phyloP scores from a whole-genome alignment of 805 yeast species.

The Lachancea meyersii region DNA sequence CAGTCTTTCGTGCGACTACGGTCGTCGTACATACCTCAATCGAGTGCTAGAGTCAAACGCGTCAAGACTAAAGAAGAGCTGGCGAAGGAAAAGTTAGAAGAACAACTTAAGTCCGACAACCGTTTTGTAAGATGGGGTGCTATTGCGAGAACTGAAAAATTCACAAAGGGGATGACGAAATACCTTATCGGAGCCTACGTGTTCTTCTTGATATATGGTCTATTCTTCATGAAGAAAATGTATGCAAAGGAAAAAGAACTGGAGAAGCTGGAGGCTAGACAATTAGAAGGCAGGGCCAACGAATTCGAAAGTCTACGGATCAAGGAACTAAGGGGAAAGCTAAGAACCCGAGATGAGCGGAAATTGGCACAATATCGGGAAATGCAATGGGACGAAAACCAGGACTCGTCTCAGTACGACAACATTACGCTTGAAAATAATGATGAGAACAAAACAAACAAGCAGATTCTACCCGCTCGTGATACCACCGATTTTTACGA shows the following conservation, averaged over 20 bases:
- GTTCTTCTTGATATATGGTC: slow-evolving; percentile 51
- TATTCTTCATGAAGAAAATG: slow-evolving; percentile 59
- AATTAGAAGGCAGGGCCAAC: slow-evolving; percentile 32
- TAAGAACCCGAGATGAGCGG: slow-evolving; percentile 58
- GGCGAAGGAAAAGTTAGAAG: slow-evolving; percentile 31
- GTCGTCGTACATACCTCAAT: slow-evolving; percentile 17
- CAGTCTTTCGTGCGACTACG: background rate
- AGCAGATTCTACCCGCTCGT: slow-evolving; percentile 53
- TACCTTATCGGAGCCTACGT: slow-evolving; percentile 57
- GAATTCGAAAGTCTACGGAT: slow-evolving; percentile 62
- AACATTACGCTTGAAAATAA: slow-evolving; percentile 25
- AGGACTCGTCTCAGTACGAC: slow-evolving; percentile 27
- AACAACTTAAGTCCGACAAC: slow-evolving; percentile 32
- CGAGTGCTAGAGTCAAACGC: slow-evolving; percentile 16
- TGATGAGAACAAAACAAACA: slow-evolving; percentile 31
- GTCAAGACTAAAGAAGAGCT: slow-evolving; percentile 31
- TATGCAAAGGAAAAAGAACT: slow-evolving; percentile 60
- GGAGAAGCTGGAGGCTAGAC: slow-evolving; percentile 37
- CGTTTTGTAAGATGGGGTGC: slow-evolving; percentile 48
- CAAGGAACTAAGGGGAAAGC: slow-evolving; percentile 51
- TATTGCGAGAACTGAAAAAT: slow-evolving; percentile 45
- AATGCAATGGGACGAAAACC: slow-evolving; percentile 38
- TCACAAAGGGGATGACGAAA: slow-evolving; percentile 57
- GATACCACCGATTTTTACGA: slow-evolving; percentile 83
- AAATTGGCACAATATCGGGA: slow-evolving; percentile 54